Conservation (phyloP, 352 stramenopile genomes). For the Saprolegnia diclina region DNA sequence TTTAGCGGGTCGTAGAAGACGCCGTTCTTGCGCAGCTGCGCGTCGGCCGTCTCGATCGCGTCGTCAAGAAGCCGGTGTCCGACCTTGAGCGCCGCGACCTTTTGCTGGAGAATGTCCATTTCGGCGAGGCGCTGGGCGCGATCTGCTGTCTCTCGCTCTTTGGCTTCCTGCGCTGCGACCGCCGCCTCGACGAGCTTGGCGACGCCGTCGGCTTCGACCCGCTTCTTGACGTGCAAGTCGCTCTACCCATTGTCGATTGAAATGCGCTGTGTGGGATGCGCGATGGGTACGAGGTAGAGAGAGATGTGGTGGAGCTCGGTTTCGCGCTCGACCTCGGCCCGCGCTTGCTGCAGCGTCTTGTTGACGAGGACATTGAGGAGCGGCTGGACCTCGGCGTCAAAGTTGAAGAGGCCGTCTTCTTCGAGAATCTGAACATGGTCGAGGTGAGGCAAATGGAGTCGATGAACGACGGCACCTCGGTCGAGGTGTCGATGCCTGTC, state of each 20-base stretch:
- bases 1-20: conserved; percentile 66
- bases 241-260: conserved; percentile 32
- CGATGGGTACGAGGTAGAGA: conserved; percentile 7
- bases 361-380: conserved; percentile 70
- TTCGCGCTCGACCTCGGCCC: conserved; percentile 71
- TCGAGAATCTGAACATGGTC: conserved; percentile 53
- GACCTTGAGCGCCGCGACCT: conserved; percentile 58
- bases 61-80: conserved; percentile 41
- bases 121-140: conserved; percentile 40
- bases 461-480: conserved; percentile 35
- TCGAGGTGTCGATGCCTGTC: conserved; percentile 63
- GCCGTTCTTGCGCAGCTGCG: conserved; percentile 38
- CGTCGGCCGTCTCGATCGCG: conserved; percentile 33
- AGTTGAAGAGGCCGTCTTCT: conserved; percentile 68
- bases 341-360: conserved; percentile 75
- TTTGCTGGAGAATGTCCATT: conserved; percentile 43
- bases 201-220: conserved; percentile 38
- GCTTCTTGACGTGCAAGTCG: conserved; percentile 42
- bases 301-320: conserved; percentile 50
- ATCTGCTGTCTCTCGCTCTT: conserved; percentile 44
- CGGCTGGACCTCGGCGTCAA: conserved; percentile 69
- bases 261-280: not conserved
- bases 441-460: not conserved
- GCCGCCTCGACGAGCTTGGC: conserved; percentile 48
- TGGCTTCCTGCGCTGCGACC: conserved; percentile 41